These are phyloP conservation scores for Globisporangium cylindrosporum DNA, from an alignment of 352 stramenopile genomes.

Conservation along the genomic window DNA sequence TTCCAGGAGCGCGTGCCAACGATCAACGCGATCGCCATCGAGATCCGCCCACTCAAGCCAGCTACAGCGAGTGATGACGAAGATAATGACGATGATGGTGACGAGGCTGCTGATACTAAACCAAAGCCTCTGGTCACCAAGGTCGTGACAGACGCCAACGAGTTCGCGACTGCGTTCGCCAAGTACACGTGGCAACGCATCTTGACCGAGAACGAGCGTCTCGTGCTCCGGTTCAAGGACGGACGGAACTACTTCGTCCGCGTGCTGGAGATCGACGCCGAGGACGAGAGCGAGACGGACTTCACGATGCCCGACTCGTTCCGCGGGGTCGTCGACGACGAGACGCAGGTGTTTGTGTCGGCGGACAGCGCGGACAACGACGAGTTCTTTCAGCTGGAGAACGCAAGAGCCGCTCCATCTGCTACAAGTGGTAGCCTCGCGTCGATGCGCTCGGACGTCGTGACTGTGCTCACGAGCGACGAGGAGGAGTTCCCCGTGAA, in stretches of 20 bases:
- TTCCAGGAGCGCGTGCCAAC: slow-evolving; percentile 51
- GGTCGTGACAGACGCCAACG: slow-evolving; percentile 41
- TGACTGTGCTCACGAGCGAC: slow-evolving; percentile 78
- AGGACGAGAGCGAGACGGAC: slow-evolving; percentile 73
- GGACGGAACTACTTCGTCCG: slow-evolving; percentile 62
- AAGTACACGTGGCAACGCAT: slow-evolving; percentile 55
- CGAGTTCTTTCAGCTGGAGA: slow-evolving; percentile 37
- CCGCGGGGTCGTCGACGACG: slow-evolving; percentile 59
- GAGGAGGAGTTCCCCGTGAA: slow-evolving; percentile 89
- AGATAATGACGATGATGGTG: slow-evolving; percentile 17
- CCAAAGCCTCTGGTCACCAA: not conserved
- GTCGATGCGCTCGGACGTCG: slow-evolving; percentile 61
- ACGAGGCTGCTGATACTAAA: slow-evolving; percentile 13
- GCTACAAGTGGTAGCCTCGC: slow-evolving; percentile 21
- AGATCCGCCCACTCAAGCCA: slow-evolving; percentile 55
- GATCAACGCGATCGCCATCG: slow-evolving; percentile 51
- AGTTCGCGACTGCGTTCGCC: slow-evolving; percentile 55
- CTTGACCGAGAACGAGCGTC: slow-evolving; percentile 76
- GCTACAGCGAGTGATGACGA: slow-evolving; percentile 3
- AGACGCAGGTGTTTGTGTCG: slow-evolving; percentile 56
- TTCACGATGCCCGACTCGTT: slow-evolving; percentile 86
- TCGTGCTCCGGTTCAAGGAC: slow-evolving; percentile 57
- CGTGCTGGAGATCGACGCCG: slow-evolving; percentile 65
- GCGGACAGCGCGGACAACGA: slow-evolving; percentile 39
- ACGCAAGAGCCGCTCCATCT: slow-evolving; percentile 22